Percentiles rank a stretch among this genome's conserved stretches.
Evolutionary conservation across 345 rosid species (phyloP).

Genomic region (Isatis tinctoria): DNA sequence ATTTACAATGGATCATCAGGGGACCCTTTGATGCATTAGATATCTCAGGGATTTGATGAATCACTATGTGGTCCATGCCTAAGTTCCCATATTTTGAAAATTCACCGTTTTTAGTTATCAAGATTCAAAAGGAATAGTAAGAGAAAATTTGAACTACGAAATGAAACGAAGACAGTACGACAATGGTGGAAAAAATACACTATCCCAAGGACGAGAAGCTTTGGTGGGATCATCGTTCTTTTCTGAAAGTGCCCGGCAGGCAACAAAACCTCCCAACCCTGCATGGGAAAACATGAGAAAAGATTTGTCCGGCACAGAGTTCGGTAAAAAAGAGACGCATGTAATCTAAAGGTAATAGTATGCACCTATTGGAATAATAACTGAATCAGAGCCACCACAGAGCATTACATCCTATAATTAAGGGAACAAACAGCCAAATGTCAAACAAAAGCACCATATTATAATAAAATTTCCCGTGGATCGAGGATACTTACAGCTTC

Average conservation of each 20-base stretch:
- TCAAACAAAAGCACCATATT: constrained; percentile 7
- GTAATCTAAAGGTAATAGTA: constrained; percentile 18
- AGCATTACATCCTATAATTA: constrained; percentile 81
- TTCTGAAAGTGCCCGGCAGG: constrained; percentile 88
- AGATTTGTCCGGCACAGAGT: background rate
- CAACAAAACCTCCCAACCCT: constrained; percentile 98
- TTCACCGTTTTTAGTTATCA: background rate
- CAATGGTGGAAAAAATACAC: constrained; percentile 36
- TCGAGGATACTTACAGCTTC: constrained; percentile 79
- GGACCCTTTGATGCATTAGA: background rate
- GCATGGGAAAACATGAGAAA: constrained; percentile 26
- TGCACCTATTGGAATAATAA: constrained; percentile 82
- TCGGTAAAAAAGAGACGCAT: background rate
- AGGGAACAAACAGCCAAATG: background rate
- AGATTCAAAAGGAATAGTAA: background rate
- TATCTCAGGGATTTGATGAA: background rate
- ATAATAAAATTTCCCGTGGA: background rate
- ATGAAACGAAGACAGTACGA: background rate
- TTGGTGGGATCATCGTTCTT: constrained; percentile 79
- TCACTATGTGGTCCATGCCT: background rate
- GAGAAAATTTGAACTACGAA: background rate
- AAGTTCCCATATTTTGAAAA: background rate
- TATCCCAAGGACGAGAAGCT: constrained; percentile 99
- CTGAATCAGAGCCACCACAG: constrained; percentile 93
- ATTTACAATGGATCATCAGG: background rate